Evolutionary conservation across 176 grass and related monocot genomes (phyloP).

Genomic region (Hsuehochloa calcarea): DNA sequence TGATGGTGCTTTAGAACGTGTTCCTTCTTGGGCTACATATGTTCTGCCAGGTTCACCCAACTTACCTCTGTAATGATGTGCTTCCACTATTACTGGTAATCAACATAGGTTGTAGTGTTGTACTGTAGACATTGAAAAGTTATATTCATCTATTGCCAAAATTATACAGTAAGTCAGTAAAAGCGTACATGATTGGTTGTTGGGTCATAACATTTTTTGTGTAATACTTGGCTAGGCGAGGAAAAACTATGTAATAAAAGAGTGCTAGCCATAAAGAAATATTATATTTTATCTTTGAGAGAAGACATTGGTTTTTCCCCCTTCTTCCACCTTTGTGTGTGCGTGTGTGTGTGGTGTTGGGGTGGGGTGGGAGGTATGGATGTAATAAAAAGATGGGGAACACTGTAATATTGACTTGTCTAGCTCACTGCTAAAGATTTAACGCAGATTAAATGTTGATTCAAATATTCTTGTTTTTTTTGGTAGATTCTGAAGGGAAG

Average conservation of each 20-base stretch:
- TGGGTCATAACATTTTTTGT: not conserved
- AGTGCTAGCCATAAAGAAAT: slow-evolving; percentile 6
- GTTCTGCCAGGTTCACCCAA: slow-evolving; percentile 72
- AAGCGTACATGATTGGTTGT: not conserved
- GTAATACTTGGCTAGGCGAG: not conserved
- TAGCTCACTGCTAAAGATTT: not conserved
- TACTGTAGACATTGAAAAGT: not conserved
- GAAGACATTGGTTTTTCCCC: too few species aligned
- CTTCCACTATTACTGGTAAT: slow-evolving; percentile 22
- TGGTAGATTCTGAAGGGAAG: slow-evolving; percentile 64
- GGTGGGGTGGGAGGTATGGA: not conserved
- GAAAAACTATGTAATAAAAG: not conserved
- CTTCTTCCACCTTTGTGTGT: too few species aligned
- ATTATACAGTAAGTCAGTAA: slow-evolving; percentile 15
- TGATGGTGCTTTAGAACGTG: slow-evolving; percentile 85
- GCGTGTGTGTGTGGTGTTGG: too few species aligned
- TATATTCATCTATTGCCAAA: slow-evolving; percentile 6
- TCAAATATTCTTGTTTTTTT: slow-evolving; percentile 19
- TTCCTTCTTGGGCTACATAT: slow-evolving; percentile 96
- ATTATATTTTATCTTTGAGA: not conserved
- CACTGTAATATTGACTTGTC: not conserved
- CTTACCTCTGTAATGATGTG: slow-evolving; percentile 19
- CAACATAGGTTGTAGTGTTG: not conserved
- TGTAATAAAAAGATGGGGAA: not conserved
- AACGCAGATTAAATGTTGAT: slow-evolving; percentile 13